Conservation (phyloP, 768 basidiomycete genomes). For the Russula sp. region DNA sequence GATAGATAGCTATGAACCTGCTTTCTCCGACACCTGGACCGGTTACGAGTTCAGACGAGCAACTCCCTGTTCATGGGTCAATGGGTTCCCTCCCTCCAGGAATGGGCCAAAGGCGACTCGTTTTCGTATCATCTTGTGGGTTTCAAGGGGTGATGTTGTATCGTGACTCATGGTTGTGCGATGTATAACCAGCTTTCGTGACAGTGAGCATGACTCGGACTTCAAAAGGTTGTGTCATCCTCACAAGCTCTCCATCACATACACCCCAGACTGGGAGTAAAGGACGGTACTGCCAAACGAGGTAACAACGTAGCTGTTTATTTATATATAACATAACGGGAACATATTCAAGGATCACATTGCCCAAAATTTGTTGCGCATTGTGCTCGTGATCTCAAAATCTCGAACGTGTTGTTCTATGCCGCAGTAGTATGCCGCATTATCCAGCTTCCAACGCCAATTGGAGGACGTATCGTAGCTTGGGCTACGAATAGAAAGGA, state of each 20-base stretch:
- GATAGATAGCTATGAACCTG: neutral
- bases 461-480: too few species aligned
- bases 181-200: neutral
- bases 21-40: neutral
- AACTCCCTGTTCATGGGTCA: neutral
- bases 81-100: neutral
- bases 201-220: neutral
- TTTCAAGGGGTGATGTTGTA: neutral
- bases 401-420: too few species aligned
- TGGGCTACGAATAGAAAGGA: too few species aligned
- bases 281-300: too few species aligned
- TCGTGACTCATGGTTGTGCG: neutral
- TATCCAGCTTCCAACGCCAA: too few species aligned
- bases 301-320: too few species aligned
- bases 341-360: too few species aligned
- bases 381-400: too few species aligned
- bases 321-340: too few species aligned
- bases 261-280: neutral
- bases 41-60: neutral
- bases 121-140: neutral
- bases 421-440: too few species aligned
- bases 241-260: neutral
- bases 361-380: too few species aligned
- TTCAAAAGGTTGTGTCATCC: neutral
- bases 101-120: neutral